Percentiles rank a stretch among this genome's conserved stretches.
phyloP scores from a whole-genome alignment of 108 stramenopile genomes.

The Pseudonitzschia multistriata region DNA sequence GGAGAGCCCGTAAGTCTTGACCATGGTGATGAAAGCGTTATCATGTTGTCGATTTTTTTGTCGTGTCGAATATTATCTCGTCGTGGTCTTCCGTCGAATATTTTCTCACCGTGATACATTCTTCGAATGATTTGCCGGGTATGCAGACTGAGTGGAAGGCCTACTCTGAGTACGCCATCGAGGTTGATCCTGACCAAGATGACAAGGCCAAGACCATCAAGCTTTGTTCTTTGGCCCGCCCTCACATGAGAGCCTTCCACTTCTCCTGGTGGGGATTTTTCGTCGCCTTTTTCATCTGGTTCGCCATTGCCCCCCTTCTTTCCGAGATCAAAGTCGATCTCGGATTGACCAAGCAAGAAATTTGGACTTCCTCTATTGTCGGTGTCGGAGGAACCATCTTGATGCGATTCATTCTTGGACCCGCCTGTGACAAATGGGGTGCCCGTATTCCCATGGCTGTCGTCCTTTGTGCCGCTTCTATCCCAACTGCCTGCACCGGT shows the following conservation, averaged over 20 bases:
- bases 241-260: conserved; percentile 92
- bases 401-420: conserved; percentile 74
- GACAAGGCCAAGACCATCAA: conserved; percentile 72
- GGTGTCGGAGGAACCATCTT: conserved; percentile 71
- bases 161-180: conserved; percentile 56
- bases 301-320: conserved; percentile 86
- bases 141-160: conserved; percentile 52
- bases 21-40: neutral
- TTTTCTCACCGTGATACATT: neutral
- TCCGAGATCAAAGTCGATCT: conserved; percentile 63
- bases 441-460: conserved; percentile 67
- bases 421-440: conserved; percentile 74
- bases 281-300: conserved; percentile 89
- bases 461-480: conserved; percentile 56
- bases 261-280: conserved; percentile 67
- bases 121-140: neutral
- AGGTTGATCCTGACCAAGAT: conserved; percentile 78
- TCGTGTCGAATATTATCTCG: neutral
- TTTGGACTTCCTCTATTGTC: conserved; percentile 82
- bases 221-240: conserved; percentile 54
- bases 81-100: conserved; percentile 6
- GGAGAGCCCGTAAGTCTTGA: conserved; percentile 39
- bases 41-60: neutral
- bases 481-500: conserved; percentile 83
- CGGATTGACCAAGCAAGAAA: conserved; percentile 59